Conservation (phyloP, 257 asterid species). For the Solanum pennellii region DNA sequence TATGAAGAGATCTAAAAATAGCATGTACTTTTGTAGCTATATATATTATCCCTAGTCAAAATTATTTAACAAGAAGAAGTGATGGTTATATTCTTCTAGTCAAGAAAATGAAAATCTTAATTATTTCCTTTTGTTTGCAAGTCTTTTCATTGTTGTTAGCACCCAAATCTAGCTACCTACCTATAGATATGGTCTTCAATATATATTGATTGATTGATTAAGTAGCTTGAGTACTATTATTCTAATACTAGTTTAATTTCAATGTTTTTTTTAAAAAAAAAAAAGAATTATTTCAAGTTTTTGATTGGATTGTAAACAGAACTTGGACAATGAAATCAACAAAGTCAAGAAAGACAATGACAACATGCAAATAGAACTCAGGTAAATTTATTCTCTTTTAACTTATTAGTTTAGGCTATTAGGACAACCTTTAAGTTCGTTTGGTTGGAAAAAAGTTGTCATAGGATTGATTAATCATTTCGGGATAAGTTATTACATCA, state of each 20-base stretch:
- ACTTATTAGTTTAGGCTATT: no score
- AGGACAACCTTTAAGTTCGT: no score
- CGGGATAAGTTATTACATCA: no score
- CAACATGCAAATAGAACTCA: conserved; percentile 91
- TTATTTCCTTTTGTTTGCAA: conserved; percentile 49
- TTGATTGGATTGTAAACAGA: conserved; percentile 26
- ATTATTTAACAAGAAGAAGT: neutral
- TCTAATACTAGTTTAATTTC: neutral
- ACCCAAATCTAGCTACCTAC: neutral
- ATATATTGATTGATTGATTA: neutral
- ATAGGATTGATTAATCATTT: no score
- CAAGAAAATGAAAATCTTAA: neutral
- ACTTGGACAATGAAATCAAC: conserved; percentile 82
- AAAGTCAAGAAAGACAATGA: conserved; percentile 93
- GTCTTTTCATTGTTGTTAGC: neutral
- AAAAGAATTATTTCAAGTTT: neutral
- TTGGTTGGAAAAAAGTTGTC: no score
- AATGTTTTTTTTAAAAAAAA: neutral
- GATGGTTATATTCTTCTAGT: neutral
- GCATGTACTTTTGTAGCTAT: conserved; percentile 9
- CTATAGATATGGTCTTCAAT: neutral
- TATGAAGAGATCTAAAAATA: conserved; percentile 26
- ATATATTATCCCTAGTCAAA: neutral
- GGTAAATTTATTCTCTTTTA: conserved; percentile 18
- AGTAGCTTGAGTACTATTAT: neutral